Evolutionary conservation across 176 grass and related monocot species (phyloP).

Genomic region (Luzula sylvatica): DNA sequence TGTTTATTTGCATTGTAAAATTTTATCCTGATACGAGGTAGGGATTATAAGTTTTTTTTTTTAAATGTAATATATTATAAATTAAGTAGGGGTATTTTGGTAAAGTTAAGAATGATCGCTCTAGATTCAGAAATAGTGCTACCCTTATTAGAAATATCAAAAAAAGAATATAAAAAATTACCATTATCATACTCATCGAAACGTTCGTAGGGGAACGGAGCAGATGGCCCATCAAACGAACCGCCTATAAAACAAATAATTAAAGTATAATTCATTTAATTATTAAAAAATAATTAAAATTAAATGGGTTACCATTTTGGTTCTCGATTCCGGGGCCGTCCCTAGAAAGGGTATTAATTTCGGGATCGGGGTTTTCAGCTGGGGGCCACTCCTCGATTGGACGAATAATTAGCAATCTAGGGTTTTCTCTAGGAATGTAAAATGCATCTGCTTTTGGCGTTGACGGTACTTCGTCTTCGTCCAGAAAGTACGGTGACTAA

Average conservation of each 20-base stretch:
- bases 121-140: too few relatives aligned
- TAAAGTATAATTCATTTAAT: neutral
- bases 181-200: slow-evolving; percentile 17
- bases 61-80: too few relatives aligned
- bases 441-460: slow-evolving; percentile 88
- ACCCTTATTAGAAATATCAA: too few relatives aligned
- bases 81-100: too few relatives aligned
- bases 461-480: slow-evolving; percentile 61
- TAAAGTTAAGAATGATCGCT: too few relatives aligned
- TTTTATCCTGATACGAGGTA: too few relatives aligned
- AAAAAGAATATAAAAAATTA: slow-evolving; percentile 4
- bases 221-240: slow-evolving; percentile 23
- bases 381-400: slow-evolving; percentile 76
- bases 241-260: neutral
- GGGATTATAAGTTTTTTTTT: too few relatives aligned
- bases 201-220: slow-evolving; percentile 8
- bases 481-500: slow-evolving; percentile 58
- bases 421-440: slow-evolving; percentile 93
- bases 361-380: neutral
- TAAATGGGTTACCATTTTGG: slow-evolving; percentile 34
- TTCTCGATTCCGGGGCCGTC: slow-evolving; percentile 29
- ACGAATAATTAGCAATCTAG: slow-evolving; percentile 72
- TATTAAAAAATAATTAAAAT: neutral
- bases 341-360: slow-evolving; percentile 23
- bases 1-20: too few relatives aligned